Percentiles rank a stretch among this genome's conserved stretches.
Evolutionary conservation across 345 rosid genomes (phyloP).

Genomic region (Fremontodendron californicum): DNA sequence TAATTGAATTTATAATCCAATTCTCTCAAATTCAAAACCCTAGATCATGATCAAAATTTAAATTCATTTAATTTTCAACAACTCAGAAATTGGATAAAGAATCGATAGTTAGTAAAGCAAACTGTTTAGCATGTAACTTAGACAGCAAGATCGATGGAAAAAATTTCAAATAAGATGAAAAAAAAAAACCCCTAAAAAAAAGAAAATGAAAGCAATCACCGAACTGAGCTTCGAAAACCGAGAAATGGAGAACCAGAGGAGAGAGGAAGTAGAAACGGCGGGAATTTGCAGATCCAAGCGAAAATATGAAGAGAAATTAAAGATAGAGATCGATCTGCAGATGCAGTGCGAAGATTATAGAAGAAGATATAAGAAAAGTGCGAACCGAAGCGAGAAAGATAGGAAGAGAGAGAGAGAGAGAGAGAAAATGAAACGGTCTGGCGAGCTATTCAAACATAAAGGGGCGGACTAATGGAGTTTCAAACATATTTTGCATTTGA

Average conservation of each 20-base stretch:
- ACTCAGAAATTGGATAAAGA: background rate
- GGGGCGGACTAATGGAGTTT: constrained; percentile 53
- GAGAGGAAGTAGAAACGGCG: constrained; percentile 16
- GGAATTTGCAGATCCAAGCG: constrained; percentile 41
- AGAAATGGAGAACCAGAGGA: constrained; percentile 10
- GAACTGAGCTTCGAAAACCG: constrained; percentile 28
- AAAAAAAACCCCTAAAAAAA: background rate
- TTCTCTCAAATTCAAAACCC: constrained; percentile 14
- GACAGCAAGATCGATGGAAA: constrained; percentile 19
- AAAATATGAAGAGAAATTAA: constrained; percentile 11
- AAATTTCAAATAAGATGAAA: constrained; percentile 14
- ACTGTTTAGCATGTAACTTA: background rate
- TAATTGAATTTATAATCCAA: background rate
- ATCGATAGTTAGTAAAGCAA: background rate
- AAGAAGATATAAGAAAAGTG: background rate
- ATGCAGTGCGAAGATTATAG: constrained; percentile 5
- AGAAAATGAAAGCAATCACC: constrained; percentile 28
- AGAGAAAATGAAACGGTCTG: constrained; percentile 45
- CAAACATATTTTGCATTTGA: constrained; percentile 22
- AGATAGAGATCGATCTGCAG: constrained; percentile 34
- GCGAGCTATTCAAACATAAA: constrained; percentile 50
- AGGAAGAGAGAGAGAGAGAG: constrained; percentile 8
- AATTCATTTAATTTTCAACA: constrained; percentile 12
- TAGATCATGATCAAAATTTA: constrained; percentile 12
- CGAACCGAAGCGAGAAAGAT: background rate